Conservation (phyloP, 805 yeast species). For the Komagataella pastoris region DNA sequence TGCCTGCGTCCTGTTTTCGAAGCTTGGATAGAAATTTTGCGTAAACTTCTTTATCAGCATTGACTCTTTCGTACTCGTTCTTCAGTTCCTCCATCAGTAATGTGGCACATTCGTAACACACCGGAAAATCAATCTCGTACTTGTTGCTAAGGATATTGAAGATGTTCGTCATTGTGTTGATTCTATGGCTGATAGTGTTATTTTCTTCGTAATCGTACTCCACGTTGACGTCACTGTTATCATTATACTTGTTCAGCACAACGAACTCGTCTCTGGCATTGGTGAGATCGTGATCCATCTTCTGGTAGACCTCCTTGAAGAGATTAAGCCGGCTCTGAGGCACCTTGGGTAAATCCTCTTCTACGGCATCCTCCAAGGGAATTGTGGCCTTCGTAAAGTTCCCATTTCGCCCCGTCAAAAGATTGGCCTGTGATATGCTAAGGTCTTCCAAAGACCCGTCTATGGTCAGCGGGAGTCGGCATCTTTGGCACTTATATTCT, state of each 20-base stretch:
- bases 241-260: slow-evolving; percentile 7
- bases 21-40: slow-evolving; percentile 59
- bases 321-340: neutral
- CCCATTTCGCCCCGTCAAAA: slow-evolving; percentile 21
- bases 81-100: slow-evolving; percentile 51
- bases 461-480: slow-evolving; percentile 41
- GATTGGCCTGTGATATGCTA: slow-evolving; percentile 39
- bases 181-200: slow-evolving; percentile 26
- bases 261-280: slow-evolving; percentile 9
- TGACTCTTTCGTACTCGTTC: slow-evolving; percentile 55
- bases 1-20: slow-evolving; percentile 37
- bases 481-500: slow-evolving; percentile 42
- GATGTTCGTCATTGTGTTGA: slow-evolving; percentile 44
- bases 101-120: slow-evolving; percentile 78
- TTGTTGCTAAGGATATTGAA: slow-evolving; percentile 68
- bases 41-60: slow-evolving; percentile 70
- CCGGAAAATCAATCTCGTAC: slow-evolving; percentile 73
- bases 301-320: neutral
- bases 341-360: neutral
- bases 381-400: neutral
- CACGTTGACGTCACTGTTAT: neutral
- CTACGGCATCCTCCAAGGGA: neutral
- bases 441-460: slow-evolving; percentile 42
- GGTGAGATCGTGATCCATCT: neutral
- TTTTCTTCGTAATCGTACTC: neutral